A percentile compares a stretch with the other conserved stretches of the same genome.
These are phyloP conservation scores for Cryphonectria carpinicola DNA, from an alignment of 2,329 filamentous ascomycete species.

Conservation along the genomic window DNA sequence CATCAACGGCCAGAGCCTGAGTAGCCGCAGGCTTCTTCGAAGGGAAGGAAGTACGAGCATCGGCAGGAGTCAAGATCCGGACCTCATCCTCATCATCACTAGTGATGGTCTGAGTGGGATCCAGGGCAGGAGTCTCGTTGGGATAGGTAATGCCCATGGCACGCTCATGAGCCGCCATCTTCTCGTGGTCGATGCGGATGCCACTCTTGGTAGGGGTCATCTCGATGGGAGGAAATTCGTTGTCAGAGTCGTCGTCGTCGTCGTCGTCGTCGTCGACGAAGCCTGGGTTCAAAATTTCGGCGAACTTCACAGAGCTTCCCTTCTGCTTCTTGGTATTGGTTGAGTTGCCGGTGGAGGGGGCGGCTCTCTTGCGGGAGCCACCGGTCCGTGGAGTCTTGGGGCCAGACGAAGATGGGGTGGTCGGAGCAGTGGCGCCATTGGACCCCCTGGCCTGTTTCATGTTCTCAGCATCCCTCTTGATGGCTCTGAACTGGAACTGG, in stretches of 20 bases:
- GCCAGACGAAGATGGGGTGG: conserved; percentile 2
- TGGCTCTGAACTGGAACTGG: conserved; percentile 62
- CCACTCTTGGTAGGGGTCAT: conserved; percentile 11
- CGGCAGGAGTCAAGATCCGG: not conserved
- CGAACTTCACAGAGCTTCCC: conserved; percentile 58
- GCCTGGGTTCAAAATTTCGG: conserved; percentile 37
- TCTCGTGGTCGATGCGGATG: not conserved
- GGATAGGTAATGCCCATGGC: not conserved
- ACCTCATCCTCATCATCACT: conserved; percentile 12
- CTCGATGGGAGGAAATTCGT: conserved; percentile 18
- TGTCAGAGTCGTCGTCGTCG: conserved; percentile 30
- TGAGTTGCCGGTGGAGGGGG: conserved; percentile 25
- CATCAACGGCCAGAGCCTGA: not conserved
- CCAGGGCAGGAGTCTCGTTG: not conserved
- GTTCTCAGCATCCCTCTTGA: conserved; percentile 57
- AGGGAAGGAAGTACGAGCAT: not conserved
- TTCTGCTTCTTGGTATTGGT: conserved; percentile 26
- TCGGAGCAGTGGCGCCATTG: not conserved
- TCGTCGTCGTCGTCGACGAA: conserved; percentile 15
- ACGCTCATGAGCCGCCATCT: conserved; percentile 1
- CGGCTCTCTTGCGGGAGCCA: conserved; percentile 22
- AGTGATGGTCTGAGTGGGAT: not conserved
- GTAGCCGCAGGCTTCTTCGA: not conserved
- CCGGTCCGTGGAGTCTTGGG: conserved; percentile 31
- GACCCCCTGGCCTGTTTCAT: conserved; percentile 39